Conservation (phyloP, 2,329 filamentous ascomycete genomes). For the Alternaria arbusti region DNA sequence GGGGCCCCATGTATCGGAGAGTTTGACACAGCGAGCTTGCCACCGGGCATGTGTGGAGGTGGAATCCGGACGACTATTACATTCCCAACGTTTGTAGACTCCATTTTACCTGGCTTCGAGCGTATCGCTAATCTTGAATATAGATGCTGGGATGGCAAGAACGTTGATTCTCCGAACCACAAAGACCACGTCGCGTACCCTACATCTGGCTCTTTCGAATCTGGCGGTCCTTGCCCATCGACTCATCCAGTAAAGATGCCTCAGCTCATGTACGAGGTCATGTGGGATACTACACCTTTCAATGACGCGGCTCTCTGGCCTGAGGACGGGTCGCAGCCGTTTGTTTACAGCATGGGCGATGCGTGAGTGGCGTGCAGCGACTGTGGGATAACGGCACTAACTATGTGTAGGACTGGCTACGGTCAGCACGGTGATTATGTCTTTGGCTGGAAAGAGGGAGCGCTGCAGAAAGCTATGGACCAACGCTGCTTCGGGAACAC, state of each 20-base stretch:
- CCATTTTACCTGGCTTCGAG: neutral
- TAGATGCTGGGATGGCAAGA: constrained; percentile 56
- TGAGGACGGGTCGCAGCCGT: constrained; percentile 31
- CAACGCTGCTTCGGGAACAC: constrained; percentile 44
- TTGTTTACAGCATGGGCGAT: constrained; percentile 47
- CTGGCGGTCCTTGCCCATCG: constrained; percentile 43
- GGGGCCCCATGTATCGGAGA: constrained; percentile 49
- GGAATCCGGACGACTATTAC: constrained; percentile 57
- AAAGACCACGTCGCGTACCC: constrained; percentile 56
- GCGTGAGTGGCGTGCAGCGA: constrained; percentile 24
- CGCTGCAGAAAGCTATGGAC: constrained; percentile 51
- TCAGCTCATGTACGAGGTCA: constrained; percentile 55
- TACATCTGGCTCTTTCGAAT: constrained; percentile 26
- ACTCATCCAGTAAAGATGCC: constrained; percentile 55
- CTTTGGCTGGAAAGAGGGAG: constrained; percentile 57
- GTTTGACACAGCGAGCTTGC: constrained; percentile 28
- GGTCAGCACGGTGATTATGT: constrained; percentile 35
- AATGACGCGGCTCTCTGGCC: constrained; percentile 34
- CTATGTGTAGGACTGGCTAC: constrained; percentile 26
- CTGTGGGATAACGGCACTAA: neutral
- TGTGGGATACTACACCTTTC: constrained; percentile 51
- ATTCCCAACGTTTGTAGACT: constrained; percentile 49
- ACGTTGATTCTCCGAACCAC: constrained; percentile 61
- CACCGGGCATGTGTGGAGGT: constrained; percentile 40
- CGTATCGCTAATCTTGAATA: neutral